Conservation (phyloP, 768 basidiomycete species). For the Cystobasidium tubakii region DNA sequence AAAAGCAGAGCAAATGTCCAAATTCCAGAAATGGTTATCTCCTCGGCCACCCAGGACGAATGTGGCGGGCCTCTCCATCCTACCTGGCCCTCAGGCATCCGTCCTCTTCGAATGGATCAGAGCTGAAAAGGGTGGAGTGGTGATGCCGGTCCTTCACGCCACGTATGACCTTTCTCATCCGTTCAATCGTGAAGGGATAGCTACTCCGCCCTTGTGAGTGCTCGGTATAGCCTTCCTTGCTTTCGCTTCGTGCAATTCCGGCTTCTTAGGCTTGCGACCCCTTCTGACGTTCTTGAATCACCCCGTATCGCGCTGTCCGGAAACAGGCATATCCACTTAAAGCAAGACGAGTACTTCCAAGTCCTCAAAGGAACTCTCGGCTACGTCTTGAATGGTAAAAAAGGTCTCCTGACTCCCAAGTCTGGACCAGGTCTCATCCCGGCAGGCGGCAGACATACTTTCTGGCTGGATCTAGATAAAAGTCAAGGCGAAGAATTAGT, state of each 20-base stretch:
- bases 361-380: conserved; percentile 15
- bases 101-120: conserved; percentile 8
- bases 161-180: conserved; percentile 1
- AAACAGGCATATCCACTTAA: conserved; percentile 13
- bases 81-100: background rate
- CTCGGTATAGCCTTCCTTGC: background rate
- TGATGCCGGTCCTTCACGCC: background rate
- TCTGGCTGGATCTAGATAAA: background rate
- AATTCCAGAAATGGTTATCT: conserved; percentile 7
- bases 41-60: background rate
- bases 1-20: background rate
- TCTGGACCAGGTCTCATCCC: background rate
- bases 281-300: background rate
- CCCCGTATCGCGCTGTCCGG: background rate
- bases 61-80: background rate
- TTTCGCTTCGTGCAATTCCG: background rate
- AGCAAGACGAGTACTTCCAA: conserved; percentile 13
- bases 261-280: background rate
- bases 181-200: background rate
- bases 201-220: conserved; percentile 1
- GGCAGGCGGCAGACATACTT: conserved; percentile 10
- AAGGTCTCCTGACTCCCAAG: background rate
- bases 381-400: background rate
- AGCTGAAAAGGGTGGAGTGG: background rate
- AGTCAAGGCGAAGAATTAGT: background rate